Conservation (phyloP, 1,139 yeast species). For the Zhuliangozyma parablackwelliae region DNA sequence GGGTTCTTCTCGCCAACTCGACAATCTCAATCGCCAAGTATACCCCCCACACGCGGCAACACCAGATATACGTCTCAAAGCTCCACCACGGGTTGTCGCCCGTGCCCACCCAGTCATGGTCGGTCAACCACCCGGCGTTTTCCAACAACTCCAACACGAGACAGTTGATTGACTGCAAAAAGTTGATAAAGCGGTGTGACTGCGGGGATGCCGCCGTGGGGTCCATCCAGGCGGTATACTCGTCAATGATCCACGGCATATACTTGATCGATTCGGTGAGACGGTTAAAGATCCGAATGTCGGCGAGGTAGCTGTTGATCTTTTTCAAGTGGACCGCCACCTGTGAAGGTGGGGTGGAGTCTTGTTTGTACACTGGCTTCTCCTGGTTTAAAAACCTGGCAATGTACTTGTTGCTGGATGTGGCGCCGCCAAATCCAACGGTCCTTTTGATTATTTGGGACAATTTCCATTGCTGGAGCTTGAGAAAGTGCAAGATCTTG, state of each 20-base stretch:
- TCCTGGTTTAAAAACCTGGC: constrained; percentile 1
- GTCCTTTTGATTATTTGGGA: constrained; percentile 6
- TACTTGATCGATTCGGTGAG: constrained; percentile 49
- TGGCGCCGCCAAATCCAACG: constrained; percentile 8
- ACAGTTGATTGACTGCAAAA: constrained; percentile 41
- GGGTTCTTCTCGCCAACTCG: constrained; percentile 41
- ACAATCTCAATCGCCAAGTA: constrained; percentile 46
- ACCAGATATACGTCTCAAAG: constrained; percentile 43
- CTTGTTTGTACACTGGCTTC: constrained; percentile 5
- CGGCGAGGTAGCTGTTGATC: constrained; percentile 46
- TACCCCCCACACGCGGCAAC: constrained; percentile 55
- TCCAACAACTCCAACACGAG: constrained; percentile 47
- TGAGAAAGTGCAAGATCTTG: constrained; percentile 26
- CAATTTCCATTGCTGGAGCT: constrained; percentile 22
- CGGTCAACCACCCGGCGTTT: constrained; percentile 56
- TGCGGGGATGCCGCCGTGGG: constrained; percentile 24
- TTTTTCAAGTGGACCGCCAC: constrained; percentile 38
- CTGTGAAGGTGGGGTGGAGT: constrained; percentile 12
- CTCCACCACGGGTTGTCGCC: constrained; percentile 41
- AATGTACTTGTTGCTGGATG: constrained; percentile 11
- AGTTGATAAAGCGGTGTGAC: constrained; percentile 32
- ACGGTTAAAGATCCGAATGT: constrained; percentile 51
- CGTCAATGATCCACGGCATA: constrained; percentile 47
- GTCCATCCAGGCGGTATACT: constrained; percentile 25
- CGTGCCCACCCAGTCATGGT: constrained; percentile 52